These are phyloP conservation scores for Coniella vitis DNA, from an alignment of 2,329 filamentous ascomycete genomes.

Conservation along the genomic window DNA sequence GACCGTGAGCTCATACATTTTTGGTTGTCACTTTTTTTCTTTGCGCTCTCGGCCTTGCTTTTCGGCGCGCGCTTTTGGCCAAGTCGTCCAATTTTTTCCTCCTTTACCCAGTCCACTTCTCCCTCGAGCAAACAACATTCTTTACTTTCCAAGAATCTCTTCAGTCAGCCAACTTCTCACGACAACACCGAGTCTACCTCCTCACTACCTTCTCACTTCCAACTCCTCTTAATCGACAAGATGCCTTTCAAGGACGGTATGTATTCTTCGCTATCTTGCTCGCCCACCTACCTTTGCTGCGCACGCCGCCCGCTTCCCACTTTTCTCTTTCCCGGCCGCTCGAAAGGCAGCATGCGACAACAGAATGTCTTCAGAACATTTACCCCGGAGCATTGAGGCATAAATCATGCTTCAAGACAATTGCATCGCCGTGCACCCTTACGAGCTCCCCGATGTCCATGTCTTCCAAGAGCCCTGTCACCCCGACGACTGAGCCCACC, in stretches of 20 bases:
- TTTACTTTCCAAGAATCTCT: not conserved
- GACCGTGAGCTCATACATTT: conserved; percentile 12
- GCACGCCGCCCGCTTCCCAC: too few species aligned
- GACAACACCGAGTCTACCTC: too few species aligned
- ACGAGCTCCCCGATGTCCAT: too few species aligned
- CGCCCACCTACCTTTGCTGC: not conserved
- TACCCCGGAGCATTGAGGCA: too few species aligned
- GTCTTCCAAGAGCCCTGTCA: too few species aligned
- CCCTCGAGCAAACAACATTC: not conserved
- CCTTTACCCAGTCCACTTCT: not conserved
- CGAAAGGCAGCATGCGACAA: too few species aligned
- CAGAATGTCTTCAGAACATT: too few species aligned
- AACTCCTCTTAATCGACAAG: conserved; percentile 21
- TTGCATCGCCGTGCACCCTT: too few species aligned
- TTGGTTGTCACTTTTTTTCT: conserved; percentile 3
- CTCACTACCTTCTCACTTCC: too few species aligned
- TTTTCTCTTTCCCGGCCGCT: too few species aligned
- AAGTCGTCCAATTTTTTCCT: conserved; percentile 4
- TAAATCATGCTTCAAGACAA: too few species aligned
- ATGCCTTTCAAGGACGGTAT: conserved; percentile 34
- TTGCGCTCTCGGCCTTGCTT: conserved; percentile 7
- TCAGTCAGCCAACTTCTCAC: conserved; percentile 4
- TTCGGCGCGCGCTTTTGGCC: conserved; percentile 2
- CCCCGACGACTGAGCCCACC: not conserved
- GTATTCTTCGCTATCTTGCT: conserved; percentile 16